These are phyloP conservation scores for Claviceps pazoutovae DNA, from an alignment of 2,329 filamentous ascomycete species.

Conservation along the genomic window DNA sequence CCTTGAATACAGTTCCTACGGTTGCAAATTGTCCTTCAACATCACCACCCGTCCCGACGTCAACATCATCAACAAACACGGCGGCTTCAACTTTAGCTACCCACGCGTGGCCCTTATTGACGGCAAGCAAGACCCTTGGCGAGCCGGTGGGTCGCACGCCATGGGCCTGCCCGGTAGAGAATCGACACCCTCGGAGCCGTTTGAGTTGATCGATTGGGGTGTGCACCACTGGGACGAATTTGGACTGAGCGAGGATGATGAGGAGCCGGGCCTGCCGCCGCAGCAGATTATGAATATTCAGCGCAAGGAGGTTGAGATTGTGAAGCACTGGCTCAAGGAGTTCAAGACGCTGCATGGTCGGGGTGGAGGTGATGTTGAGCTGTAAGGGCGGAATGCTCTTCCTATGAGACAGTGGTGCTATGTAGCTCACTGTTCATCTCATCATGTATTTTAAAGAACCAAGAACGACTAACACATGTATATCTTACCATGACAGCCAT, in stretches of 20 bases:
- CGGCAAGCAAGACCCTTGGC: slow-evolving; percentile 70
- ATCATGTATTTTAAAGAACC: too few species aligned
- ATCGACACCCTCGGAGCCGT: slow-evolving; percentile 53
- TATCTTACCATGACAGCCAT: too few species aligned
- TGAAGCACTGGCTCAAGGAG: slow-evolving; percentile 52
- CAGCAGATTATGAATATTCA: slow-evolving; percentile 45
- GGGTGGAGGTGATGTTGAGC: not conserved
- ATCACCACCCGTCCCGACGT: slow-evolving; percentile 50
- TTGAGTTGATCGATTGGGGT: slow-evolving; percentile 56
- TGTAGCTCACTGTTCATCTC: too few species aligned
- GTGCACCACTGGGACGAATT: slow-evolving; percentile 77
- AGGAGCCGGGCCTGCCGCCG: slow-evolving; percentile 48
- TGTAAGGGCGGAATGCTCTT: not conserved
- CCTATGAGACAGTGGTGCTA: not conserved
- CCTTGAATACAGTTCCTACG: slow-evolving; percentile 43
- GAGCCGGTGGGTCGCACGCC: slow-evolving; percentile 56
- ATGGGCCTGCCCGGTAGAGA: slow-evolving; percentile 41
- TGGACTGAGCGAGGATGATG: slow-evolving; percentile 34
- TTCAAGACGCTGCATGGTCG: slow-evolving; percentile 16
- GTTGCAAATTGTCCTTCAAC: slow-evolving; percentile 58
- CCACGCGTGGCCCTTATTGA: slow-evolving; percentile 64
- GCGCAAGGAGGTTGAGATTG: slow-evolving; percentile 43
- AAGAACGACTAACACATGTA: too few species aligned
- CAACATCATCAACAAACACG: slow-evolving; percentile 59
- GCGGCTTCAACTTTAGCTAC: slow-evolving; percentile 59